Conservation (phyloP, 768 basidiomycete genomes). For the Leccinum ochraceum region DNA sequence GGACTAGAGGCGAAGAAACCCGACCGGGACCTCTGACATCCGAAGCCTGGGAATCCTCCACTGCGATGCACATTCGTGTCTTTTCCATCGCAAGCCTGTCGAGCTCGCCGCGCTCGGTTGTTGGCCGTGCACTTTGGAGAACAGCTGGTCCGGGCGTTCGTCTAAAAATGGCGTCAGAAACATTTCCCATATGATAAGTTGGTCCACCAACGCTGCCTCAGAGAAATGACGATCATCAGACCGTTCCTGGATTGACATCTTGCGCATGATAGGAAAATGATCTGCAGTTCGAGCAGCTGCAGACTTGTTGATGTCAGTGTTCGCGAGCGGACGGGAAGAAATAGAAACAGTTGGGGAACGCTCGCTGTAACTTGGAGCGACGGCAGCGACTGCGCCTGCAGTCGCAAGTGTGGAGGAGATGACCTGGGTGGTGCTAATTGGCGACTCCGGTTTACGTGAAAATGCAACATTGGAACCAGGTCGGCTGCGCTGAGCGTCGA, state of each 20-base stretch:
- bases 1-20: not conserved
- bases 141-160: not conserved
- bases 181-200: not conserved
- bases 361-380: not conserved
- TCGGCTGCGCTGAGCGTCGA: not conserved
- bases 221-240: not conserved
- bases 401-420: not conserved
- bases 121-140: not conserved
- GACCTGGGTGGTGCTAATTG: not conserved
- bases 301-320: not conserved
- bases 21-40: not conserved
- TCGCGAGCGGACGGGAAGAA: not conserved
- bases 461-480: not conserved
- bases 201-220: constrained; percentile 8
- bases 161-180: constrained; percentile 10
- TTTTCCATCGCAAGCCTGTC: not conserved
- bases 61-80: not conserved
- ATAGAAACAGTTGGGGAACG: not conserved
- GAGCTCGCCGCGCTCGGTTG: not conserved
- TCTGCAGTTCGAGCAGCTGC: not conserved
- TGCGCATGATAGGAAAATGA: not conserved
- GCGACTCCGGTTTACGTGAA: not conserved
- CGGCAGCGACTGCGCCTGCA: not conserved
- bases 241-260: not conserved
- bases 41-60: not conserved